Evolutionary conservation across 306 rosid genomes (phyloP).

Genomic region (Canavalia gladiata): DNA sequence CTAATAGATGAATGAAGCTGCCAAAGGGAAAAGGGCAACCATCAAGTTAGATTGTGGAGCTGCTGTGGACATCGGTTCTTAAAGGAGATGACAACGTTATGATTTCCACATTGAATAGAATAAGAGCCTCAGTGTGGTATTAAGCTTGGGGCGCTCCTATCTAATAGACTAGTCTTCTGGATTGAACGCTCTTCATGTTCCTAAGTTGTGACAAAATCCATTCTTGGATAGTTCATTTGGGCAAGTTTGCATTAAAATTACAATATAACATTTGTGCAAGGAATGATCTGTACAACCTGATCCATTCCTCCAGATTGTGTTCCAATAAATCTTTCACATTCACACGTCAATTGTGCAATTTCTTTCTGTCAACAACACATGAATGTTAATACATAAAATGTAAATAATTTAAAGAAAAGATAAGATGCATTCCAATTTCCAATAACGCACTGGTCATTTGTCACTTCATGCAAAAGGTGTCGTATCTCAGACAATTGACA

Average conservation of each 20-base stretch:
- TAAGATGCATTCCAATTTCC: constrained; percentile 6
- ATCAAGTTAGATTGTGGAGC: too few species aligned
- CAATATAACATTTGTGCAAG: neutral
- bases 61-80: too few species aligned
- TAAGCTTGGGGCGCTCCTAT: too few species aligned
- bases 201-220: neutral
- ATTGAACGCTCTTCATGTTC: neutral
- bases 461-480: neutral
- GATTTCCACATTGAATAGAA: too few species aligned
- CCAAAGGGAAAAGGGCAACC: too few species aligned
- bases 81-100: too few species aligned
- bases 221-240: neutral
- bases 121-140: too few species aligned
- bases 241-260: neutral
- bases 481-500: neutral
- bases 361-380: constrained; percentile 64
- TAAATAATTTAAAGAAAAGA: neutral
- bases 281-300: constrained; percentile 58
- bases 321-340: constrained; percentile 79
- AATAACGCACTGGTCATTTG: neutral
- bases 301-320: constrained; percentile 90
- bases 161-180: too few species aligned
- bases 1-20: too few species aligned
- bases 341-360: constrained; percentile 75
- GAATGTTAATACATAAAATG: constrained; percentile 27